Evolutionary conservation across 148 eudicot genomes (phyloP).

Genomic region (Fagopyrum esculentum): DNA sequence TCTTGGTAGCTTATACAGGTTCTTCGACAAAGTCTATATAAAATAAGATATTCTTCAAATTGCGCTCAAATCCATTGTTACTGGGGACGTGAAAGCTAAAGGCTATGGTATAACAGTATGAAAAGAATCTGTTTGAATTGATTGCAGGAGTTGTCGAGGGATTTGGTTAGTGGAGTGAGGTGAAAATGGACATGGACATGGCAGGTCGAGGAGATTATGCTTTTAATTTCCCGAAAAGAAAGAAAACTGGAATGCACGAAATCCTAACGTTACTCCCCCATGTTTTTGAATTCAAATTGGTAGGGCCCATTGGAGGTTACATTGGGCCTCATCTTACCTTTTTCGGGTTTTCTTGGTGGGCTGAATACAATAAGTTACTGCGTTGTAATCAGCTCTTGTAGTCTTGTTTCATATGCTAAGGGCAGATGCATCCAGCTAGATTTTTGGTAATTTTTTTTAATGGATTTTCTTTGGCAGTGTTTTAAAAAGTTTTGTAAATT

Average conservation of each 20-base stretch:
- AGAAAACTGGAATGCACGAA: conserved; percentile 5
- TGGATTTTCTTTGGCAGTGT: too few relatives aligned
- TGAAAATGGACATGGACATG: not conserved
- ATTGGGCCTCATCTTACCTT: conserved; percentile 2
- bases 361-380: too few relatives aligned
- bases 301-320: conserved; percentile 13
- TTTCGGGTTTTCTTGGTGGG: not conserved
- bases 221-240: conserved; percentile 1
- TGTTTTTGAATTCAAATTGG: conserved; percentile 22
- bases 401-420: too few relatives aligned
- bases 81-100: not conserved
- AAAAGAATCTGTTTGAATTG: not conserved
- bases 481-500: too few relatives aligned
- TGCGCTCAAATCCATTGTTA: conserved; percentile 4
- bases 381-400: too few relatives aligned
- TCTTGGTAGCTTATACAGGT: not conserved
- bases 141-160: not conserved
- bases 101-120: not conserved
- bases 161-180: not conserved
- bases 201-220: not conserved
- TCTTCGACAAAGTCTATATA: not conserved
- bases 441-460: too few relatives aligned
- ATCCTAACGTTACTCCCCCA: conserved; percentile 14
- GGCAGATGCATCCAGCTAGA: too few relatives aligned
- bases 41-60: not conserved